Percentiles rank a stretch among this genome's conserved stretches.
phyloP scores from a whole-genome alignment of 2,329 filamentous ascomycete genomes.

The Fusarium tanahbumbuense region DNA sequence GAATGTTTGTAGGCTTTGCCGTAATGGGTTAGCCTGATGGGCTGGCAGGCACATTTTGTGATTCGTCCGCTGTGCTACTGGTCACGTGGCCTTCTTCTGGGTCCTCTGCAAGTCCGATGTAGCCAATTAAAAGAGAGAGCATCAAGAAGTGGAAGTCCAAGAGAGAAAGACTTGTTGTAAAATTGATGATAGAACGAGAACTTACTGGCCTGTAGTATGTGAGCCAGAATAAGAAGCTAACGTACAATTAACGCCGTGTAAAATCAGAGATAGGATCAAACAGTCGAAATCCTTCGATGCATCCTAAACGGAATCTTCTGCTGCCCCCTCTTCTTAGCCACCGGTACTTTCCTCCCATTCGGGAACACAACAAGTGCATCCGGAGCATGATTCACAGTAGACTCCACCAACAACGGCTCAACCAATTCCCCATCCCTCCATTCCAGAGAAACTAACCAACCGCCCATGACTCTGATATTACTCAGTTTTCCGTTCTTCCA shows the following conservation, averaged over 20 bases:
- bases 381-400: slow-evolving; percentile 3
- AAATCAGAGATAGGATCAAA: fast-evolving
- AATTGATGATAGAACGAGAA: neutral
- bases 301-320: neutral
- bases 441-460: slow-evolving; percentile 30
- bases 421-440: slow-evolving; percentile 21
- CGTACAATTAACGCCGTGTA: fast-evolving
- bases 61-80: too few relatives aligned
- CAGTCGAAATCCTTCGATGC: neutral
- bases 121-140: neutral
- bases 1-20: neutral
- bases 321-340: neutral
- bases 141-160: neutral
- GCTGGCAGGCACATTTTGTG: neutral
- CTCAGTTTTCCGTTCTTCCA: slow-evolving; percentile 24
- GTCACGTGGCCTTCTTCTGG: too few relatives aligned
- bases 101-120: neutral
- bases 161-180: neutral
- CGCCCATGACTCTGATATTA: slow-evolving; percentile 11
- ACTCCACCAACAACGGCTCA: neutral
- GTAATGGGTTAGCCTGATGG: neutral
- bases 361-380: slow-evolving; percentile 25
- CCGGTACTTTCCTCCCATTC: neutral
- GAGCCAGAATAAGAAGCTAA: neutral
- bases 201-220: fast-evolving